Conservation (phyloP, 371 early-diverging fungal genomes). For the Smittium mucronatum region DNA sequence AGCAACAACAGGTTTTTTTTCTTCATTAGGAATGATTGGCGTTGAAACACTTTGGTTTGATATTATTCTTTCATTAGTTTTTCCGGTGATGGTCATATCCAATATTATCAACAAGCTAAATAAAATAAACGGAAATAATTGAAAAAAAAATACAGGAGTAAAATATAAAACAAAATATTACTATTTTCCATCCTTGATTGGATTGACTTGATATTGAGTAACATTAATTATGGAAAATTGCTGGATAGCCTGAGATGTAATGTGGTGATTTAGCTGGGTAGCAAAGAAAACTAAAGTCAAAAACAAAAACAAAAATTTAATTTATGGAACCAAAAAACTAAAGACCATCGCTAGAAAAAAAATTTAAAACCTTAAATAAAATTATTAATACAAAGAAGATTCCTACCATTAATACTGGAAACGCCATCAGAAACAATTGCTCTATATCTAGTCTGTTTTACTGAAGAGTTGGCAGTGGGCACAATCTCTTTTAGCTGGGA, state of each 20-base stretch:
- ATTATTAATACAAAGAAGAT: not conserved
- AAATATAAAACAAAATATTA: not conserved
- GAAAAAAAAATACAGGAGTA: not conserved
- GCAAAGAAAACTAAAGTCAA: conserved; percentile 13
- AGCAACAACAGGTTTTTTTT: conserved; percentile 6
- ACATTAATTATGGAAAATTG: conserved; percentile 10
- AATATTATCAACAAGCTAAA: not conserved
- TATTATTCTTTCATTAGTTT: not conserved
- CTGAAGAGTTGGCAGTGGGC: not conserved
- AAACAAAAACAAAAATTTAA: not conserved
- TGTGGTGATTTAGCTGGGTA: conserved; percentile 11
- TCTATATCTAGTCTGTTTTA: conserved; percentile 8
- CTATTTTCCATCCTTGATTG: conserved; percentile 11
- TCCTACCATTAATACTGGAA: conserved; percentile 7
- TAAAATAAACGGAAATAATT: not conserved
- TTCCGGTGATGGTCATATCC: not conserved
- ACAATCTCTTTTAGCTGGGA: conserved; percentile 10
- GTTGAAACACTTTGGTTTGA: not conserved
- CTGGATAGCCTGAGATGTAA: conserved; percentile 1
- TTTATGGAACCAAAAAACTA: not conserved
- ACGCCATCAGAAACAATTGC: conserved; percentile 10
- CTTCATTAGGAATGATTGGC: not conserved
- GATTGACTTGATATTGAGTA: conserved; percentile 12
- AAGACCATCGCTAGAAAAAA: not conserved
- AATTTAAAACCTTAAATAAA: not conserved